phyloP scores from a whole-genome alignment of 768 basidiomycete genomes.

The Bullera alba region DNA sequence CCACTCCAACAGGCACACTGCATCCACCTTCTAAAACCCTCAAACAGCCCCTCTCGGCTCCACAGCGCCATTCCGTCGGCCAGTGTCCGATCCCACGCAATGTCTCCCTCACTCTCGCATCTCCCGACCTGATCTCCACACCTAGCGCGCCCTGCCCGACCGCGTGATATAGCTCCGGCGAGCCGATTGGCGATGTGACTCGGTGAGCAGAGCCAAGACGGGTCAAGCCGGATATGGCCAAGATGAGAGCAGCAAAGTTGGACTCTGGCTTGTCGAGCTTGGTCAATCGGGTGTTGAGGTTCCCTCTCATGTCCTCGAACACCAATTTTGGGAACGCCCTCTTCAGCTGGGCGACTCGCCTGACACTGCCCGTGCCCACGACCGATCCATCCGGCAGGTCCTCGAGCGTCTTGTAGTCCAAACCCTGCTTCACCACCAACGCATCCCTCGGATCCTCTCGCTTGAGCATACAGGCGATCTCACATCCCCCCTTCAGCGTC shows the following conservation, averaged over 20 bases:
- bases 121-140: slow-evolving; percentile 66
- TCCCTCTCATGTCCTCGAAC: slow-evolving; percentile 84
- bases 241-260: slow-evolving; percentile 77
- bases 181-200: slow-evolving; percentile 63
- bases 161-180: slow-evolving; percentile 68
- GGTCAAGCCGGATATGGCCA: slow-evolving; percentile 85
- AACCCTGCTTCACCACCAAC: slow-evolving; percentile 72
- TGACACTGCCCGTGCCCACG: slow-evolving; percentile 91
- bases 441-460: slow-evolving; percentile 85
- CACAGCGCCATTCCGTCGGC: slow-evolving; percentile 66
- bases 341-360: slow-evolving; percentile 82
- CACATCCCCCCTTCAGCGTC: slow-evolving; percentile 70
- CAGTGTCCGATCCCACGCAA: slow-evolving; percentile 67
- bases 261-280: slow-evolving; percentile 81
- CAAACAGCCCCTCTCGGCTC: slow-evolving; percentile 80
- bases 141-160: slow-evolving; percentile 92
- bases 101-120: slow-evolving; percentile 57
- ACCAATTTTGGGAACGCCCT: slow-evolving; percentile 65
- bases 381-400: slow-evolving; percentile 82
- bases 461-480: slow-evolving; percentile 74
- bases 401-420: slow-evolving; percentile 62
- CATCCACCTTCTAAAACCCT: slow-evolving; percentile 93
- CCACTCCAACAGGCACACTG: slow-evolving; percentile 88
- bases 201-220: slow-evolving; percentile 63
- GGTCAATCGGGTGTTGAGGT: slow-evolving; percentile 78